These are phyloP conservation scores for Phytophthora cryptogea DNA, from an alignment of 352 stramenopile species.

Conservation along the genomic window DNA sequence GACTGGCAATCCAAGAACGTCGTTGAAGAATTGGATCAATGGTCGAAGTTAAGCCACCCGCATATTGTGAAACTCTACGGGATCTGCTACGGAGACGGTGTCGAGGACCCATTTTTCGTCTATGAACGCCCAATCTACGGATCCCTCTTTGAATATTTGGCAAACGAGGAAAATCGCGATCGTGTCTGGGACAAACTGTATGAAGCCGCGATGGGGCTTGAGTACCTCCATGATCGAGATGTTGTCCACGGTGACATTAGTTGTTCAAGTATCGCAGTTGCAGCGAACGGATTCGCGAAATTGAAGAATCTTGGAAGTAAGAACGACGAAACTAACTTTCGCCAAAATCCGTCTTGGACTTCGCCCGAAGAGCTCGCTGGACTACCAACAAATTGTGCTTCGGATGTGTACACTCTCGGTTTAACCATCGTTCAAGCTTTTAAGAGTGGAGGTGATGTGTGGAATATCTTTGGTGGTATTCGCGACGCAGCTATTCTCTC, in stretches of 20 bases:
- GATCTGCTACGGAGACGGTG: slow-evolving; percentile 5
- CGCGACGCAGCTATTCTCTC: slow-evolving; percentile 4
- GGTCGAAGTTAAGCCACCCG: slow-evolving; percentile 25
- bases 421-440: slow-evolving; percentile 15
- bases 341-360: slow-evolving; percentile 2
- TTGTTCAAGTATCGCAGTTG: slow-evolving; percentile 18
- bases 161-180: background rate
- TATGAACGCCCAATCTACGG: slow-evolving; percentile 15
- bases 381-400: slow-evolving; percentile 6
- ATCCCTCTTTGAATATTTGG: slow-evolving; percentile 17
- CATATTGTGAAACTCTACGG: slow-evolving; percentile 33
- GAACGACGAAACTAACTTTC: background rate
- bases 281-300: slow-evolving; percentile 21
- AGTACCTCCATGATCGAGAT: slow-evolving; percentile 31
- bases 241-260: slow-evolving; percentile 25
- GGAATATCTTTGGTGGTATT: background rate
- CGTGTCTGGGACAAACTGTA: slow-evolving; percentile 23
- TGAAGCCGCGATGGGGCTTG: slow-evolving; percentile 31
- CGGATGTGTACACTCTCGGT: slow-evolving; percentile 6
- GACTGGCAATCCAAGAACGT: slow-evolving; percentile 12
- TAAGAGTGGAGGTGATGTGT: slow-evolving; percentile 2
- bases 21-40: slow-evolving; percentile 20
- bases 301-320: slow-evolving; percentile 12
- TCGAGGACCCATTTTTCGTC: slow-evolving; percentile 24
- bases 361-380: slow-evolving; percentile 11